Evolutionary conservation across 129 eudicot genomes (phyloP).

Genomic region (Arctium minus): DNA sequence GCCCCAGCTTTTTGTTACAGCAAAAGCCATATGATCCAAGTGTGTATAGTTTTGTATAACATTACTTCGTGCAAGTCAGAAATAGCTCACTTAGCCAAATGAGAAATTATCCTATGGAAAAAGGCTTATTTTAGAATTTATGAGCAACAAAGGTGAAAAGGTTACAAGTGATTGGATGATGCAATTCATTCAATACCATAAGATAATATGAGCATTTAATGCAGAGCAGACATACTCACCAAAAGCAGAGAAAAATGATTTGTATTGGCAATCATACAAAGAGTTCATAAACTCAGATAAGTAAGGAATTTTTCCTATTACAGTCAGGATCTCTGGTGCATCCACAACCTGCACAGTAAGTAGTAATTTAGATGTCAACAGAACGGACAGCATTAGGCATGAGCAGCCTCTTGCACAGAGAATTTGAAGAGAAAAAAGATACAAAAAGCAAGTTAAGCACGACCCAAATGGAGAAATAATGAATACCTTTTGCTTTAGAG

Average conservation of each 20-base stretch:
- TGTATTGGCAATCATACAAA: conserved; percentile 52
- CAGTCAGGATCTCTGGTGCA: conserved; percentile 64
- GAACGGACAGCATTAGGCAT: background rate
- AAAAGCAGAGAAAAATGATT: conserved; percentile 59
- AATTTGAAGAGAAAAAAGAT: background rate
- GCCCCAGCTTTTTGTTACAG: no score
- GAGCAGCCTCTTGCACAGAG: background rate
- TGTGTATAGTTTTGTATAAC: no score
- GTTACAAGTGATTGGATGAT: background rate
- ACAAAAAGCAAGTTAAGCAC: background rate
- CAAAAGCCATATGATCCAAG: no score
- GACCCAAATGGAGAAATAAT: background rate
- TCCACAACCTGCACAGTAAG: conserved; percentile 48
- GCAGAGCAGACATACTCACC: conserved; percentile 32
- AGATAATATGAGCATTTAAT: background rate
- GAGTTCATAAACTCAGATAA: conserved; percentile 57
- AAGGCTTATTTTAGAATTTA: background rate
- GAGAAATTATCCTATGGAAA: background rate
- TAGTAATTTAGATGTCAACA: background rate
- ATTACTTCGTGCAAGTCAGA: no score
- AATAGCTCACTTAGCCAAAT: background rate
- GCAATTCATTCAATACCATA: background rate
- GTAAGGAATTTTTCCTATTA: conserved; percentile 54
- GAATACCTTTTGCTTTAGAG: conserved; percentile 68
- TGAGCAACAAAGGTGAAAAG: background rate